Evolutionary conservation across 2,329 filamentous ascomycete species (phyloP), one percentile per base, ranked within the genome.

Genomic region (Colletotrichum trifolii): DNA sequence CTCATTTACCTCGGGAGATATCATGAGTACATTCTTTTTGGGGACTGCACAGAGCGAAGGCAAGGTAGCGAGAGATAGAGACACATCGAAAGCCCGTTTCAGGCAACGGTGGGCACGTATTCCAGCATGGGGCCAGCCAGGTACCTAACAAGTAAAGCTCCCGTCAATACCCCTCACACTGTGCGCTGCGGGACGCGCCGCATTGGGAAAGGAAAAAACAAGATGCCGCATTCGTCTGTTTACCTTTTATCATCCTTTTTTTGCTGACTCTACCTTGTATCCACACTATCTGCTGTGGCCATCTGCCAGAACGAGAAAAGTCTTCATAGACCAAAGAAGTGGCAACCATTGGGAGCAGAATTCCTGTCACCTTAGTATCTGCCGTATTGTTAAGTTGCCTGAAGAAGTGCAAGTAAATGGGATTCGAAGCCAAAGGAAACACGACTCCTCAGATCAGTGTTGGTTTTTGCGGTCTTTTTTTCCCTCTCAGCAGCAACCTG

Each of bases 141-240:
- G 25, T 25, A 5, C 25, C 25, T 25, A 25, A 17, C 17, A 17
- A 17, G 17, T 17, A 17, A 17, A 17, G 17, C 17, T 17, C 2
- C 17, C 17, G 17, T 17, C 25, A 25, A 25, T 5, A 25, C 25
- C 25, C 25, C 25, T 25, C 25, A 25, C 3, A 25, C 25, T 25
- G 25, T 25, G 25, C 25, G 25, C 25, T 25, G 25, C 25, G 25
- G 25, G 25, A 25, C 25, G 15, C 25, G 52, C 62, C 58, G 62
- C 58, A 62, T 52, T 65, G 62, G 62, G 62, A 62, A 65, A 65
- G 52, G 50, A 53, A 65, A 65, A 56, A 65, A 48, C 59, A 65
- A 38, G 49, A 40, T 56, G 46, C 62, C 62, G 52, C 62, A 56
- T 65, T 38, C 52, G 48, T 36, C 49, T 45, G 53, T 56, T 56